Evolutionary conservation across 2,329 filamentous ascomycete genomes (phyloP), one percentile per base, ranked within the genome.

Genomic region (Ramularia endophylla): DNA sequence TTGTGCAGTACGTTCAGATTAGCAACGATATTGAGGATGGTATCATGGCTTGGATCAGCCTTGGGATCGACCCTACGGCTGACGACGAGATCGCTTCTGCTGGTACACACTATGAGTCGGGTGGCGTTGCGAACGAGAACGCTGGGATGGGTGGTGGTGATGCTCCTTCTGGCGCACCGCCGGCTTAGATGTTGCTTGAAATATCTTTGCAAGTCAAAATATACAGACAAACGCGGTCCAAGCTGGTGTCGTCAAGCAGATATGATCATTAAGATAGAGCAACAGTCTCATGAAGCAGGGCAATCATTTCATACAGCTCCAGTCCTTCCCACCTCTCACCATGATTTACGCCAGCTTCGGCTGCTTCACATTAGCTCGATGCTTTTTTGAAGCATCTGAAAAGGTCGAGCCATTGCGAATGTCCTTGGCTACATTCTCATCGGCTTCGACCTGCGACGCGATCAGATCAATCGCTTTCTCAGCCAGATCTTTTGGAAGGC

Each of bases 1-100:
- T 80, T 53, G 64, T 78, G 44, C 70, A 80, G 54, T 79, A 78
- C 50, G 68, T 74, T 9, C 65, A 72, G 11, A 67, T 82, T 2
- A 77, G 77, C 6, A 69, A 80, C 31, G 58, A 63, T 25, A 55
- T 74, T 8, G 47, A 60, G 3, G 73, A 77, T 37, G 75, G 75
- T 27, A 52, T 78, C 22, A 63, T 79, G 38, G 69, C 65, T 6
- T 79, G 74, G 73, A 70, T 78, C 44, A 65, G 66, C 3, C 62
- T 77, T 30, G 74, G 70, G 4, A 65, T 78, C 34, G 69, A 72
- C 46, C 54, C 61, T 22, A 51, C 61, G 27, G 57, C 49, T 17
- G 55, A 52, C 31, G 16, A 48, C 5, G 41, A 48, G 6, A 40
- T 53, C 12, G 40, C 43, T 19, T 40, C 43, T 13, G 50, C 51